phyloP scores from a whole-genome alignment of 1,284 basidiomycete species.

The Sanghuangporus sanghuang region DNA sequence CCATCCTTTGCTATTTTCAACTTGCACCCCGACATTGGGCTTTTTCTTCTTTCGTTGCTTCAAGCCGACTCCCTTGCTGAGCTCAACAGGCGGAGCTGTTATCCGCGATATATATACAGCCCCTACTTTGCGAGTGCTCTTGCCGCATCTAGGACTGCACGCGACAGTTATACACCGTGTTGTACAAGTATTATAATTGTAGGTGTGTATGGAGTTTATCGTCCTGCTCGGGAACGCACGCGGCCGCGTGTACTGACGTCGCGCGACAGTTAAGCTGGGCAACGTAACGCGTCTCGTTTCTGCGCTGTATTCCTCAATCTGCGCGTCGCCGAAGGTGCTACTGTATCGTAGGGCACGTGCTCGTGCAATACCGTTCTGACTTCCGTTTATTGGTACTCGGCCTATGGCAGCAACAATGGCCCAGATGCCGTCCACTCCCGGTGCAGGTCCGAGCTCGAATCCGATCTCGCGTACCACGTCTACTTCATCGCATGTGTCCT shows the following conservation, averaged over 20 bases:
- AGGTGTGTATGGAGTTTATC: not conserved
- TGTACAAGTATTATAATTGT: not conserved
- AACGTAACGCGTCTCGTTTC: not conserved
- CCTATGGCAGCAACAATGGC: conserved; percentile 6
- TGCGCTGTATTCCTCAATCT: not conserved
- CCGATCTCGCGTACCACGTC: not conserved
- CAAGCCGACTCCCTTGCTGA: not conserved
- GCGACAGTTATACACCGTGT: not conserved
- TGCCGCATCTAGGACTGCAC: not conserved
- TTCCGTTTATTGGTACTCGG: not conserved
- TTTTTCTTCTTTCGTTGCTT: not conserved
- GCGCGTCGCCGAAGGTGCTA: not conserved
- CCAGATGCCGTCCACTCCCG: conserved; percentile 3
- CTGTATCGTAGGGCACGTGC: not conserved
- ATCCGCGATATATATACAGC: not conserved
- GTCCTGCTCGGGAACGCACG: not conserved
- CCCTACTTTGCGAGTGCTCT: not conserved
- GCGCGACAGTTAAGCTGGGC: not conserved
- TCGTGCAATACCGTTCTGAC: not conserved
- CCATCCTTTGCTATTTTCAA: not conserved
- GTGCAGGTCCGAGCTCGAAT: conserved; percentile 6
- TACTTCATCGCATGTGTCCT: not conserved
- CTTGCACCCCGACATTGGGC: not conserved
- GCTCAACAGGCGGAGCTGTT: not conserved
- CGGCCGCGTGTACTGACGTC: not conserved